Base-by-base conservation (phyloP, 1,284 basidiomycete species). In the Puccinia polysora region DNA sequence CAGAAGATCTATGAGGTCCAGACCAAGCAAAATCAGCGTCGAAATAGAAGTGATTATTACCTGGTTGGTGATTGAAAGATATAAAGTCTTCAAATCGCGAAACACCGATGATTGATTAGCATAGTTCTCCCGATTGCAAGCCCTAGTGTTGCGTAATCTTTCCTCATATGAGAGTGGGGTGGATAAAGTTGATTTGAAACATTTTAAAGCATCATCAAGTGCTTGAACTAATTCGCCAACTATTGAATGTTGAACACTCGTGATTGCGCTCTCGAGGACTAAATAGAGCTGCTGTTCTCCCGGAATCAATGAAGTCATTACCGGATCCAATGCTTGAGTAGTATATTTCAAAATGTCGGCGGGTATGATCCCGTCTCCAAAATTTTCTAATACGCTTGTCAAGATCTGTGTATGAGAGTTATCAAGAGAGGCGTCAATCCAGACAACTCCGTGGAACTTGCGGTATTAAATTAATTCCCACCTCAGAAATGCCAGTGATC, bases 401-500 rank as follows among this genome's bases (percentile, higher is more conserved):
- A 71, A 59, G 47, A 71, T 62, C 68, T 71, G 38, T 25, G 34
- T 5, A 34, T 58, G 25, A 25, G 25, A 36, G 38, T 25, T 20
- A 50, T n/a, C 15, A 34, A 15, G n/a, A 53, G 36, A 62, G 2
- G 36, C 2, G 23, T 25, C 59, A 40, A 43, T n/a, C n/a, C n/a
- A n/a, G n/a, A n/a, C n/a, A n/a, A n/a, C n/a, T n/a, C n/a, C n/a
- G 59, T 5, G 32, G 1, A 30, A 15, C 18, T 23, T 58, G 8
- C 34, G 40, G 56, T 10, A 32, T 60, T 8, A 47, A 50, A 49
- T 18, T 50, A 32, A 5, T 36, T 52, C 40, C 43, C 28, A 71
- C 68, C 23, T 71, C 59, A 8, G 68, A 71, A 63, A 71, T 58
- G 10, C 68, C 68, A 38, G 68, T 71, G 28, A 71, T 55, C 38